Conservation (phyloP, 1,284 basidiomycete species). For the Calocybe gambosa region DNA sequence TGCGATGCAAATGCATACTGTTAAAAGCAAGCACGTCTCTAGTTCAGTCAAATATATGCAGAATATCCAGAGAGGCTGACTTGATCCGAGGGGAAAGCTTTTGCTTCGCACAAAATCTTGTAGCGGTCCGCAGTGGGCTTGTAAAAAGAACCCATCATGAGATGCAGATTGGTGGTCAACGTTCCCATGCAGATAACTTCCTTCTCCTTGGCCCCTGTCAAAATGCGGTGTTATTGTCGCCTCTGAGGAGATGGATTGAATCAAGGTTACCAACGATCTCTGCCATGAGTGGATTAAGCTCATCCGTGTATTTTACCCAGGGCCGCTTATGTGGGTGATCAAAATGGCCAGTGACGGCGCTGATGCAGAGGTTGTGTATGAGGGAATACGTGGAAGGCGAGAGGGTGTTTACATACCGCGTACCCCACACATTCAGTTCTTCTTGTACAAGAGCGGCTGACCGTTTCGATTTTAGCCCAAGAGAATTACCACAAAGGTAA, state of each 20-base stretch:
- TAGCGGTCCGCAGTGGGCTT: slow-evolving; percentile 77
- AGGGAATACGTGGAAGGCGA: slow-evolving; percentile 1
- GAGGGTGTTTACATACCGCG: slow-evolving; percentile 45
- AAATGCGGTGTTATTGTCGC: slow-evolving; percentile 15
- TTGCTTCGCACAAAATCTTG: slow-evolving; percentile 95
- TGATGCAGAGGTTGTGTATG: slow-evolving; percentile 25
- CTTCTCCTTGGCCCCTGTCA: slow-evolving; percentile 71
- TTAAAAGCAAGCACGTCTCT: background rate
- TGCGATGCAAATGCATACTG: slow-evolving; percentile 96
- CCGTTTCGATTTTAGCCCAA: slow-evolving; percentile 78
- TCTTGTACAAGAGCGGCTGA: slow-evolving; percentile 72
- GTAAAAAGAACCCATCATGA: slow-evolving; percentile 93
- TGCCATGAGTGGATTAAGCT: slow-evolving; percentile 72
- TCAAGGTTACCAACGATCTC: slow-evolving; percentile 68
- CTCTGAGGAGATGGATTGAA: slow-evolving; percentile 1
- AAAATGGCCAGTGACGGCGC: slow-evolving; percentile 91
- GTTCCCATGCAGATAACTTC: slow-evolving; percentile 96
- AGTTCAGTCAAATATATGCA: background rate
- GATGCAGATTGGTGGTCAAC: slow-evolving; percentile 91
- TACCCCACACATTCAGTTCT: slow-evolving; percentile 87
- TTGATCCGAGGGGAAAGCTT: slow-evolving; percentile 95
- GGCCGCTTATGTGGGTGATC: slow-evolving; percentile 77
- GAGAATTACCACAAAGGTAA: slow-evolving; percentile 96
- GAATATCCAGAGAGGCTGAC: slow-evolving; percentile 37
- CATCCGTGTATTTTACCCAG: slow-evolving; percentile 81